Conservation (phyloP, 768 basidiomycete species). For the Artomyces pyxidatus region DNA sequence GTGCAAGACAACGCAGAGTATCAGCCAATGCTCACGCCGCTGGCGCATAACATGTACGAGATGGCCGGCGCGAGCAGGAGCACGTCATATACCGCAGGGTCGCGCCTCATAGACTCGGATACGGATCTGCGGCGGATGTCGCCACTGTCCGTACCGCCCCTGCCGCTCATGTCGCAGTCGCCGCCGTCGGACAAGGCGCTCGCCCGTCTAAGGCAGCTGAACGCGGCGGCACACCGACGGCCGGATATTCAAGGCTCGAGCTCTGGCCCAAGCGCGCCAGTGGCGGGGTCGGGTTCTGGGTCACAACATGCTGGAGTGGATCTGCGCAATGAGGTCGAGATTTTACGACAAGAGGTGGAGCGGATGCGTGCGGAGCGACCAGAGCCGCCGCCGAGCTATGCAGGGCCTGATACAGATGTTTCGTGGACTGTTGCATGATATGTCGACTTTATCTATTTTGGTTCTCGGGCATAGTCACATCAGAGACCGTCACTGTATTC, state of each 20-base stretch:
- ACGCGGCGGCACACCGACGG: not conserved
- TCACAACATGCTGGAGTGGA: too few species aligned
- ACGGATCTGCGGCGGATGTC: too few species aligned
- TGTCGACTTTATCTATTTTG: too few species aligned
- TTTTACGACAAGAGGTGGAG: not conserved
- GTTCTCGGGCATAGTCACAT: too few species aligned
- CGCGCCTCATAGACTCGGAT: too few species aligned
- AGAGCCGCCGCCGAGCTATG: constrained; percentile 1
- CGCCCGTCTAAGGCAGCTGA: not conserved
- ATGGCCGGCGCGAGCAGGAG: not conserved
- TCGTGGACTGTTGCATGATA: too few species aligned
- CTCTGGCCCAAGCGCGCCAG: too few species aligned
- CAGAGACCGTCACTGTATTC: too few species aligned
- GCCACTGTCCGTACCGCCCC: not conserved
- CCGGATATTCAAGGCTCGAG: too few species aligned
- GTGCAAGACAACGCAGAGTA: not conserved
- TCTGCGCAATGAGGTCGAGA: not conserved
- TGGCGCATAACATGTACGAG: not conserved
- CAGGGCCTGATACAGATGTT: too few species aligned
- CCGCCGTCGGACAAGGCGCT: not conserved
- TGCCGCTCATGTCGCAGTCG: not conserved
- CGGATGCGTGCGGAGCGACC: not conserved
- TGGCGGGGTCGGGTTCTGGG: too few species aligned
- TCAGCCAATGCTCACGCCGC: too few species aligned
- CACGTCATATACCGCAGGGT: not conserved